phyloP scores from a whole-genome alignment of 257 asterid genomes.

The Coffea eugenioides region DNA sequence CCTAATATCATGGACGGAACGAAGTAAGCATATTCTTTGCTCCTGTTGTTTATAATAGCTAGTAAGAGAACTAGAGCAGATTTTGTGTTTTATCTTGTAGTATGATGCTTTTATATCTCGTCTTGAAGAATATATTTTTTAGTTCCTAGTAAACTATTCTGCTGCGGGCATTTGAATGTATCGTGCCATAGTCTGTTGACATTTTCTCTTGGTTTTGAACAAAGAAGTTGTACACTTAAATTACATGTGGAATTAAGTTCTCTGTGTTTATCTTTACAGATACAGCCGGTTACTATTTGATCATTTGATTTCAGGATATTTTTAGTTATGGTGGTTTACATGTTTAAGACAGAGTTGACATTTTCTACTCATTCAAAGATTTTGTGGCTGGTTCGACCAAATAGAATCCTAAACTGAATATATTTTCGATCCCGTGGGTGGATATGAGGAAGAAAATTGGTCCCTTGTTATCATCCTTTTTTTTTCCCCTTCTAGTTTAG shows the following conservation, averaged over 20 bases:
- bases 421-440: too few relatives aligned
- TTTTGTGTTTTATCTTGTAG: background rate
- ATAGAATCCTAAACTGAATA: background rate
- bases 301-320: background rate
- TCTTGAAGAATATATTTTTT: background rate
- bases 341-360: background rate
- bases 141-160: background rate
- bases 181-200: background rate
- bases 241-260: background rate
- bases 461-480: too few relatives aligned
- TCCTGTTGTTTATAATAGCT: constrained; percentile 6
- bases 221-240: background rate
- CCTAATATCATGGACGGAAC: background rate
- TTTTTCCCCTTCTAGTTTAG: too few relatives aligned
- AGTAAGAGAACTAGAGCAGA: background rate
- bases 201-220: background rate
- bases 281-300: background rate
- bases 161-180: background rate
- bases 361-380: background rate
- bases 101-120: background rate
- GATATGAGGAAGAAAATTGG: too few relatives aligned
- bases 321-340: background rate
- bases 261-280: too few relatives aligned
- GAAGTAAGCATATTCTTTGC: background rate
- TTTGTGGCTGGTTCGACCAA: too few relatives aligned